Conservation (phyloP, 352 stramenopile genomes). For the Peronospora destructor region DNA sequence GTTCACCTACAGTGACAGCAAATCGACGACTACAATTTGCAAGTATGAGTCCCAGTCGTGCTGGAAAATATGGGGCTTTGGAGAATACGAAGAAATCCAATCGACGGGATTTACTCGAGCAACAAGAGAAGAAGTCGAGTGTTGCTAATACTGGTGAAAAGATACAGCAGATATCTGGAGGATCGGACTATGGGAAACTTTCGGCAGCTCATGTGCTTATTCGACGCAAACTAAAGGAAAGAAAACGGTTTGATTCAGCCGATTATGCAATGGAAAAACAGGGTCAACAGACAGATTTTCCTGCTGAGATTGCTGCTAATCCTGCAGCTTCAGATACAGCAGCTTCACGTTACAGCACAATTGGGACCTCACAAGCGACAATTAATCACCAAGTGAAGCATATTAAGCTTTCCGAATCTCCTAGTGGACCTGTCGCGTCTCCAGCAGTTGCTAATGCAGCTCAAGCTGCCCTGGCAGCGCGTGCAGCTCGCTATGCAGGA, state of each 20-base stretch:
- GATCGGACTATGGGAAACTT: slow-evolving; percentile 56
- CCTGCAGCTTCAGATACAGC: slow-evolving; percentile 2
- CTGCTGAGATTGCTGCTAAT: slow-evolving; percentile 14
- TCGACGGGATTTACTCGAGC: slow-evolving; percentile 33
- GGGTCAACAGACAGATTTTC: slow-evolving; percentile 26
- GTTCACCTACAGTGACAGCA: slow-evolving; percentile 28
- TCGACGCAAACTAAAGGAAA: slow-evolving; percentile 70
- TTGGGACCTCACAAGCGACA: slow-evolving; percentile 16
- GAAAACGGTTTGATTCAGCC: slow-evolving; percentile 77
- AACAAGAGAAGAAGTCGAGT: slow-evolving; percentile 3
- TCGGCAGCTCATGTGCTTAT: slow-evolving; percentile 68
- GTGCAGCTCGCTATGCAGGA: slow-evolving; percentile 20
- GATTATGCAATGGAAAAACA: slow-evolving; percentile 70
- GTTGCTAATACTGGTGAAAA: slow-evolving; percentile 5
- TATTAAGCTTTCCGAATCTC: slow-evolving; percentile 60
- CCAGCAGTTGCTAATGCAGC: slow-evolving; percentile 20
- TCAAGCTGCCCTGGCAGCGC: slow-evolving; percentile 19
- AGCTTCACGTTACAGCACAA: not conserved
- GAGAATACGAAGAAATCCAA: slow-evolving; percentile 25
- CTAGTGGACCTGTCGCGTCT: slow-evolving; percentile 24
- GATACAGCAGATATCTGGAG: not conserved
- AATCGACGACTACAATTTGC: slow-evolving; percentile 24
- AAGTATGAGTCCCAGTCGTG: slow-evolving; percentile 55
- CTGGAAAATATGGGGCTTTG: slow-evolving; percentile 42
- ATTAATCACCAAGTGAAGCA: slow-evolving; percentile 71